These are phyloP conservation scores for Neonectria punicea DNA, from an alignment of 2,329 filamentous ascomycete species.

Conservation along the genomic window DNA sequence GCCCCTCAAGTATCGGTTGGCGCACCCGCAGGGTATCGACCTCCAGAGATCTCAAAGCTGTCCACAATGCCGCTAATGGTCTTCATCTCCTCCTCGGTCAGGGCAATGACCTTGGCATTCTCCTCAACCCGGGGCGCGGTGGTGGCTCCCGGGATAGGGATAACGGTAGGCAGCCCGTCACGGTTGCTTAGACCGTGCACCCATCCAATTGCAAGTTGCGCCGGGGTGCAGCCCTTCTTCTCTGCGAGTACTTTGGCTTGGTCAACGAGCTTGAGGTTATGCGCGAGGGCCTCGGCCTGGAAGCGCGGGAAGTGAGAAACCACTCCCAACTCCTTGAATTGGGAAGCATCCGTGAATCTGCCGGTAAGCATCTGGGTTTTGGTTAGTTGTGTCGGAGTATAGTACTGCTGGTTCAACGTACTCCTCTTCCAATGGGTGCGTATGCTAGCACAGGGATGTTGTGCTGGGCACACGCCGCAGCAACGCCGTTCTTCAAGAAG, in stretches of 20 bases:
- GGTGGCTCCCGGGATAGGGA: slow-evolving; percentile 75
- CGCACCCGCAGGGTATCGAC: slow-evolving; percentile 56
- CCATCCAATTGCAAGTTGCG: slow-evolving; percentile 77
- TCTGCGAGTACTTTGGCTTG: slow-evolving; percentile 67
- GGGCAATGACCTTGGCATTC: slow-evolving; percentile 62
- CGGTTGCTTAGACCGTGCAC: slow-evolving; percentile 59
- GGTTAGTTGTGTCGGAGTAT: slow-evolving; percentile 20
- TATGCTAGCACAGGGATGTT: slow-evolving; percentile 78
- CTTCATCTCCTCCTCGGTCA: slow-evolving; percentile 62
- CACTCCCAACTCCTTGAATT: slow-evolving; percentile 38
- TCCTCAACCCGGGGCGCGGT: slow-evolving; percentile 67
- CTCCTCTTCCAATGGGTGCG: slow-evolving; percentile 72
- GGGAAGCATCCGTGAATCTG: slow-evolving; percentile 37
- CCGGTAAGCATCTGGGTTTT: slow-evolving; percentile 44
- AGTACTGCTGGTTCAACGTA: slow-evolving; percentile 40
- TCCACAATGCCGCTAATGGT: slow-evolving; percentile 60
- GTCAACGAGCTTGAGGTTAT: slow-evolving; percentile 71
- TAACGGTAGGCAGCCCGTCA: slow-evolving; percentile 65
- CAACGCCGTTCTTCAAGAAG: slow-evolving; percentile 61
- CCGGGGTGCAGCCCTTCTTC: slow-evolving; percentile 68
- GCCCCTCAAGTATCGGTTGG: slow-evolving; percentile 50
- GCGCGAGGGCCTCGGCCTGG: slow-evolving; percentile 68
- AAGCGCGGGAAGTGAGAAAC: slow-evolving; percentile 64
- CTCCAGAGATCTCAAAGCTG: slow-evolving; percentile 59
- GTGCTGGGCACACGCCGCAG: slow-evolving; percentile 67